A percentile compares a stretch with the other conserved stretches of the same genome.
phyloP scores from a whole-genome alignment of 257 asterid species.

The Przewalskia tangutica region DNA sequence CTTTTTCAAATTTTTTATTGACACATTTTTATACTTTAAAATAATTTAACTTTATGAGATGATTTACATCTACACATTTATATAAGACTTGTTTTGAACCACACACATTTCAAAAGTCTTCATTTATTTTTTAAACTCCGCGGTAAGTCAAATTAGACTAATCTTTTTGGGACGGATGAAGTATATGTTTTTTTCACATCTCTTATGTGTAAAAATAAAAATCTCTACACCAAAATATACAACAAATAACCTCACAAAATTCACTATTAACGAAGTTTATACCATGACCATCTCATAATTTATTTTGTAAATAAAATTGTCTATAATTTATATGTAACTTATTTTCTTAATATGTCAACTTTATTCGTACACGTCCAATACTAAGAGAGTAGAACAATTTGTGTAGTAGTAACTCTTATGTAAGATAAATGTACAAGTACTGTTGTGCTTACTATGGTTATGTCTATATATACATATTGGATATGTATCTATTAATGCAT shows the following conservation, averaged over 20 bases:
- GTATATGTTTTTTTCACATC: too few relatives aligned
- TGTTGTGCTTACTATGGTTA: neutral
- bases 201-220: too few relatives aligned
- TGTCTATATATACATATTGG: constrained; percentile 22
- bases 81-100: too few relatives aligned
- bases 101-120: too few relatives aligned
- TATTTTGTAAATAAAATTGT: neutral
- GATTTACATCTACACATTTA: too few relatives aligned
- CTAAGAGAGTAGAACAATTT: neutral
- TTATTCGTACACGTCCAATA: neutral
- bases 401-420: neutral
- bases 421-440: neutral
- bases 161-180: too few relatives aligned
- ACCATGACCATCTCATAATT: neutral
- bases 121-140: too few relatives aligned
- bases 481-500: constrained; percentile 9
- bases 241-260: neutral
- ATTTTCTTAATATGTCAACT: neutral
- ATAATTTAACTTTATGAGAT: too few relatives aligned
- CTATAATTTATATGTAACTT: too few relatives aligned
- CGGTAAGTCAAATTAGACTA: too few relatives aligned
- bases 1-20: too few relatives aligned
- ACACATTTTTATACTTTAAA: too few relatives aligned
- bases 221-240: neutral
- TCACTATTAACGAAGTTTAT: neutral